These are phyloP conservation scores for Phytopythium oedochilum DNA, from an alignment of 352 stramenopile genomes.

Conservation along the genomic window DNA sequence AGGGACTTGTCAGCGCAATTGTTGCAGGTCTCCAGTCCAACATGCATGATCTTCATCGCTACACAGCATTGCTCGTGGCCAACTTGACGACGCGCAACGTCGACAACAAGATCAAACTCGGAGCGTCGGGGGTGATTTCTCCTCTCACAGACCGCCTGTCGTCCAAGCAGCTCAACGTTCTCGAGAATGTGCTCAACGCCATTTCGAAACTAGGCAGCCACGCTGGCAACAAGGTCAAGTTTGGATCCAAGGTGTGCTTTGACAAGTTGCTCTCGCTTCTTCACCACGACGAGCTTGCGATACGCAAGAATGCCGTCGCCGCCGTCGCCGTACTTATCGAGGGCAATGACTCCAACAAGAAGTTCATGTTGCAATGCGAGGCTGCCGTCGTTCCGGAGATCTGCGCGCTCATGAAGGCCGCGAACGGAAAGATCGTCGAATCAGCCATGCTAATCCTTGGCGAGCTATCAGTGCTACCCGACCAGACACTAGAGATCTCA, in stretches of 20 bases:
- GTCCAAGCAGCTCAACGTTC: constrained; percentile 56
- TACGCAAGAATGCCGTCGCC: constrained; percentile 58
- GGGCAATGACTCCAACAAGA: constrained; percentile 70
- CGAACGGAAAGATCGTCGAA: constrained; percentile 66
- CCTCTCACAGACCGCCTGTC: constrained; percentile 58
- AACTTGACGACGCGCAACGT: constrained; percentile 57
- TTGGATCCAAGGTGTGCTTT: constrained; percentile 68
- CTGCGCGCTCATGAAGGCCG: constrained; percentile 51
- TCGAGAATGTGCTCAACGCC: constrained; percentile 66
- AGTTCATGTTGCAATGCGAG: constrained; percentile 58
- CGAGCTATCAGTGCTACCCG: constrained; percentile 50
- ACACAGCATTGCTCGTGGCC: constrained; percentile 44
- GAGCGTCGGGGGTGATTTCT: constrained; percentile 30
- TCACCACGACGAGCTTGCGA: constrained; percentile 56
- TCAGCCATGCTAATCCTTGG: constrained; percentile 67
- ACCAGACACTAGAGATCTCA: constrained; percentile 66
- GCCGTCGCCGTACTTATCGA: constrained; percentile 57
- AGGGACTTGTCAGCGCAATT: constrained; percentile 27
- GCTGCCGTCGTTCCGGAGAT: constrained; percentile 44
- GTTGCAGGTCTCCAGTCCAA: constrained; percentile 46
- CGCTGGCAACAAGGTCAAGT: constrained; percentile 75
- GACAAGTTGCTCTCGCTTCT: constrained; percentile 61
- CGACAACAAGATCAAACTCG: constrained; percentile 54
- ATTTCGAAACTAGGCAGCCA: constrained; percentile 66
- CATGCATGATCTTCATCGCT: constrained; percentile 51